Conservation (phyloP, 768 basidiomycete species). For the Phanerodontia chrysosporium region DNA sequence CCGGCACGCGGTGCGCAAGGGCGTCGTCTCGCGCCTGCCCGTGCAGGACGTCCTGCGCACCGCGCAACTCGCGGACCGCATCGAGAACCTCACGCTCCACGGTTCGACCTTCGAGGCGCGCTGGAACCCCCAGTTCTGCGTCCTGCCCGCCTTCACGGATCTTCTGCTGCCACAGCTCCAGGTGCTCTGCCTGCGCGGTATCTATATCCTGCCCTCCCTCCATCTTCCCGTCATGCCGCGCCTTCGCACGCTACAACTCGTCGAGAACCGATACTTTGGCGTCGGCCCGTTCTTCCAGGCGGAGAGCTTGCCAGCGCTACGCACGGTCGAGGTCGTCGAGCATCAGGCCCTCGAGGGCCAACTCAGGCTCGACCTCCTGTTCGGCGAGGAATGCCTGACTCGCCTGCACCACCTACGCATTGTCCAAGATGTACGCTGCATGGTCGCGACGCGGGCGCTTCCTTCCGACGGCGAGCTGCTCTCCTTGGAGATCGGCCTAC, state of each 20-base stretch:
- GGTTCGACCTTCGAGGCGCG: conserved; percentile 11
- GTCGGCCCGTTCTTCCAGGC: not conserved
- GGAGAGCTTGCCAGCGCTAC: conserved; percentile 2
- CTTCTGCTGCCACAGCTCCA: conserved; percentile 4
- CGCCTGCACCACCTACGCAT: conserved; percentile 2
- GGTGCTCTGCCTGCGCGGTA: conserved; percentile 10
- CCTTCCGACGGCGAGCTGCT: not conserved
- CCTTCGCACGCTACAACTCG: conserved; percentile 10
- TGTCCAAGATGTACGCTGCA: conserved; percentile 5
- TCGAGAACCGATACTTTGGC: conserved; percentile 9
- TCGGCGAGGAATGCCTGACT: not conserved
- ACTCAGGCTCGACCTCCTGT: not conserved
- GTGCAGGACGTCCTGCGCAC: not conserved
- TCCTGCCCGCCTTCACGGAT: not conserved
- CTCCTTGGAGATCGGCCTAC: not conserved
- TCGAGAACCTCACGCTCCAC: conserved; percentile 4
- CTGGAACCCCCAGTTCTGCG: conserved; percentile 8
- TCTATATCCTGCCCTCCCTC: conserved; percentile 6
- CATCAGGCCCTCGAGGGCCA: not conserved
- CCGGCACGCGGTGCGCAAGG: conserved; percentile 5
- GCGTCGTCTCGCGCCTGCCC: not conserved
- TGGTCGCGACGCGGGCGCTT: conserved; percentile 1
- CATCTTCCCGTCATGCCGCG: conserved; percentile 6
- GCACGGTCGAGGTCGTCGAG: conserved; percentile 2
- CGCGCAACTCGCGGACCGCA: not conserved